A percentile compares a stretch with the other conserved stretches of the same genome.
phyloP scores from a whole-genome alignment of 2,329 filamentous ascomycete species.

The Phyllosticta citriasiana region DNA sequence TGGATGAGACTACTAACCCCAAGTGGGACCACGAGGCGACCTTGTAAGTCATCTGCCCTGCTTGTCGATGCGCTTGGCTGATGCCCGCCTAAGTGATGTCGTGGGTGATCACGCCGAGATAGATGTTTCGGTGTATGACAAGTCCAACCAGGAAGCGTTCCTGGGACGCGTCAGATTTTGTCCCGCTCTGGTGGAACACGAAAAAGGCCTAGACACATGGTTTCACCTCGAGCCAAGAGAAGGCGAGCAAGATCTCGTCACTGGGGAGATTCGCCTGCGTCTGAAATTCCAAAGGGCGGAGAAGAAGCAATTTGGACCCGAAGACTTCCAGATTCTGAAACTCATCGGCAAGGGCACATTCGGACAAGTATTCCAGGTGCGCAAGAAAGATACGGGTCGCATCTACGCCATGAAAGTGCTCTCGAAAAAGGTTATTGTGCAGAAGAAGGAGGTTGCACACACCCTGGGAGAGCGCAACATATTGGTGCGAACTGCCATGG shows the following conservation, averaged over 20 bases:
- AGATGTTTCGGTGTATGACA: slow-evolving; percentile 90
- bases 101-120: slow-evolving; percentile 84
- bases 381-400: slow-evolving; percentile 89
- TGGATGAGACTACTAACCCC: slow-evolving; percentile 66
- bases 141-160: slow-evolving; percentile 75
- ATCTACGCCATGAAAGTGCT: slow-evolving; percentile 99
- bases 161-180: slow-evolving; percentile 81
- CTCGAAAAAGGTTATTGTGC: slow-evolving; percentile 98
- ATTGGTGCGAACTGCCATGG: slow-evolving; percentile 86
- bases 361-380: slow-evolving; percentile 95
- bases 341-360: slow-evolving; percentile 98
- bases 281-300: slow-evolving; percentile 78
- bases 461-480: slow-evolving; percentile 97
- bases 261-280: slow-evolving; percentile 80
- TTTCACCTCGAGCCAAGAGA: slow-evolving; percentile 72
- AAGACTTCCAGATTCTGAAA: slow-evolving; percentile 91
- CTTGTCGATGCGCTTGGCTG: slow-evolving; percentile 13
- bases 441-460: slow-evolving; percentile 98
- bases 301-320: slow-evolving; percentile 84
- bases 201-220: slow-evolving; percentile 72
- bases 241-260: slow-evolving; percentile 64
- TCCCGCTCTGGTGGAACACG: slow-evolving; percentile 57
- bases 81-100: slow-evolving; percentile 59
- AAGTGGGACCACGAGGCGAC: slow-evolving; percentile 93
- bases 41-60: slow-evolving; percentile 58